phyloP scores from a whole-genome alignment of 768 basidiomycete species.

The Macrolepiota fuliginosa region DNA sequence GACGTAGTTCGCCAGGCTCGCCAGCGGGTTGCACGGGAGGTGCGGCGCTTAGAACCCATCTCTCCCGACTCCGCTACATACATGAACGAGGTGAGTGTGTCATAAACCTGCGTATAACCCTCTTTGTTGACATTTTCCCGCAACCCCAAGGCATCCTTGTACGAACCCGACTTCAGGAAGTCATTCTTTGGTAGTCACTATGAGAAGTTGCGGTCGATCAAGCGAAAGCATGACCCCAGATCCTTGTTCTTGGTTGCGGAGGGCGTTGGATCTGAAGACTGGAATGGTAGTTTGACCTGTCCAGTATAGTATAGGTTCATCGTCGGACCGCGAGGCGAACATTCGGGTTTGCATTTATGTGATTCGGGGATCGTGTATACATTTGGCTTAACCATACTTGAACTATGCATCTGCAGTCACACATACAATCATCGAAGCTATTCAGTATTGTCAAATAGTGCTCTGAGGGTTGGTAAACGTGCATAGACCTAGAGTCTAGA shows the following conservation, averaged over 20 bases:
- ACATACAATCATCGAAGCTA: too few species aligned
- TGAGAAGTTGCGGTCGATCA: conserved; percentile 34
- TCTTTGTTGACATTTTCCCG: neutral
- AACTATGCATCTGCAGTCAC: too few species aligned
- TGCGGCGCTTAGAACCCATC: conserved; percentile 19
- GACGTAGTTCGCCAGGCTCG: conserved; percentile 19
- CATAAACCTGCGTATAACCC: neutral
- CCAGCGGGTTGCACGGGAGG: conserved; percentile 4
- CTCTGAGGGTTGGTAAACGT: too few species aligned
- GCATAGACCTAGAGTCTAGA: too few species aligned
- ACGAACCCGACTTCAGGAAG: conserved; percentile 35
- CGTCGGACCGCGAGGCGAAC: neutral
- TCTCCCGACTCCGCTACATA: conserved; percentile 39
- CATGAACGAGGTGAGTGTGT: conserved; percentile 43
- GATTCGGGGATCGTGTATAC: neutral
- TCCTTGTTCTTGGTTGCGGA: conserved; percentile 40
- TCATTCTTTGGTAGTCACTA: conserved; percentile 48
- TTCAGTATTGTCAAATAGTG: too few species aligned
- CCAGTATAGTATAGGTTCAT: neutral
- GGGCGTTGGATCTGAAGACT: conserved; percentile 51
- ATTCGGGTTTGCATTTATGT: too few species aligned
- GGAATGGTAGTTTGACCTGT: conserved; percentile 33
- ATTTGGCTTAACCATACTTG: neutral
- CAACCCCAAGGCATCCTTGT: conserved; percentile 34
- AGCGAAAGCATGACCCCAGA: conserved; percentile 40